Base-by-base conservation (phyloP, 1,284 basidiomycete genomes). In the Rhodotorula sp. region DNA sequence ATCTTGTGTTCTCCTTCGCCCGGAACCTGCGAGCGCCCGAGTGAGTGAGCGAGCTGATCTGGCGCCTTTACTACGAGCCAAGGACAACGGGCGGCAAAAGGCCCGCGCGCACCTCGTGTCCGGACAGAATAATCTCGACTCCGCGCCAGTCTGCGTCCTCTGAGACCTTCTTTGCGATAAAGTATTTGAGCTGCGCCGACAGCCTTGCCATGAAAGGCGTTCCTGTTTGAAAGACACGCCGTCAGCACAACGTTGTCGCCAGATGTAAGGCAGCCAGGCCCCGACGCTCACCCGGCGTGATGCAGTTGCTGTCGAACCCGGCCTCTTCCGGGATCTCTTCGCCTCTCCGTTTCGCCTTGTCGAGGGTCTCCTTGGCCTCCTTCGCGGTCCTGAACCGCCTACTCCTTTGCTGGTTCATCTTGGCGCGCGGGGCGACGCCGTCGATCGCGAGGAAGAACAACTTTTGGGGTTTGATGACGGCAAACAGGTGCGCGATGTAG, bases 1-100 rank as follows among this genome's bases (percentile, higher is more conserved):
- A 99, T 96, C 86, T 99, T 99, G 87, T 99, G 97, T 81, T 99
- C 97, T 74, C 97, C 97, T 82, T 99, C 97, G 75, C 97, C 97
- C 0, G 96, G 96, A 6, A 97, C 83, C 79, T 79, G 34, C 2
- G 5, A 7, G 8, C 34, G 34, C 58, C 34, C 5, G 18, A 46
- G 18, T n/a, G 10, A 39, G 15, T 43, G 7, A 51, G 34, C 34
- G 16, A 23, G 61, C 61, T 43, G 31, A 21, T 3, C 21, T 16
- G n/a, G n/a, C n/a, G n/a, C n/a, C n/a, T n/a, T n/a, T n/a, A n/a
- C n/a, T n/a, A n/a, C n/a, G n/a, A n/a, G n/a, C n/a, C n/a, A n/a
- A n/a, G n/a, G n/a, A n/a, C n/a, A n/a, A n/a, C n/a, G n/a, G n/a
- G n/a, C n/a, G n/a, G n/a, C n/a, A n/a, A n/a, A n/a, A n/a, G n/a